These are phyloP conservation scores for Talaromyces albobiverticillius DNA, from an alignment of 2,329 filamentous ascomycete genomes.

Conservation along the genomic window DNA sequence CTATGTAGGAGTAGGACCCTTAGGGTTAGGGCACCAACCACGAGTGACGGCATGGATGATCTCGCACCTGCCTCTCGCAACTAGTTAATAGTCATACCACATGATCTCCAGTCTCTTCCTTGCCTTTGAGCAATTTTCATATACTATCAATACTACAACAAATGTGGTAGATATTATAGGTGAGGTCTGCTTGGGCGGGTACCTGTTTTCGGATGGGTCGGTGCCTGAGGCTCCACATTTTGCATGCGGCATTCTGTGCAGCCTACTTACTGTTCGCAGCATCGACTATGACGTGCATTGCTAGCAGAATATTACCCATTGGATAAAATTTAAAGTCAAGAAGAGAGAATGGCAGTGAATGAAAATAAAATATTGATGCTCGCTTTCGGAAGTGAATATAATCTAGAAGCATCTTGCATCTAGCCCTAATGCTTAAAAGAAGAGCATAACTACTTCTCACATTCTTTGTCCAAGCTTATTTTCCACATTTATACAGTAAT, in stretches of 20 bases:
- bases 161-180: background rate
- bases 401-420: too few species aligned
- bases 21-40: too few species aligned
- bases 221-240: slow-evolving; percentile 6
- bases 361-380: too few species aligned
- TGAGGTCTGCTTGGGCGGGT: background rate
- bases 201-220: slow-evolving; percentile 5
- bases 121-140: background rate
- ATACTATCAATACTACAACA: too few species aligned
- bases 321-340: background rate
- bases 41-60: too few species aligned
- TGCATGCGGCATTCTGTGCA: slow-evolving; percentile 1
- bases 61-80: too few species aligned
- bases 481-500: too few species aligned
- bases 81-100: background rate
- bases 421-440: too few species aligned
- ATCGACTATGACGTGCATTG: background rate
- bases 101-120: background rate
- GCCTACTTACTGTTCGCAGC: slow-evolving; percentile 1
- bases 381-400: background rate
- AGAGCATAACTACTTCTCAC: too few species aligned
- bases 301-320: background rate
- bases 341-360: too few species aligned
- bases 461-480: too few species aligned
- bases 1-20: too few species aligned